Evolutionary conservation across 169 alveolate genomes (phyloP).

Genomic region (Eimeria acervulina): DNA sequence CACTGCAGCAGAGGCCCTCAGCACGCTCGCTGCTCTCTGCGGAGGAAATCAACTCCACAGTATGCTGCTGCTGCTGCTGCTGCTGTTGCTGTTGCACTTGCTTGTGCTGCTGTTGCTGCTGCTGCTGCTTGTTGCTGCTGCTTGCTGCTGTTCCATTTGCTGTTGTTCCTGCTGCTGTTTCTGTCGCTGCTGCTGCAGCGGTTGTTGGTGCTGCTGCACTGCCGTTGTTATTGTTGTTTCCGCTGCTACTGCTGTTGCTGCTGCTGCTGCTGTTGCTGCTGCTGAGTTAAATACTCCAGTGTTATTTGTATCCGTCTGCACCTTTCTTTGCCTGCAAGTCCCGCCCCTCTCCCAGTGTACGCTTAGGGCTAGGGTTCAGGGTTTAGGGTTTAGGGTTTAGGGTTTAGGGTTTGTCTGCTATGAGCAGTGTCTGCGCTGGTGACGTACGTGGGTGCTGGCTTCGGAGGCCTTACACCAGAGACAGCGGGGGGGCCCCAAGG

Average conservation of each 20-base stretch:
- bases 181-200: neutral
- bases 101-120: neutral
- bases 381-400: slow-evolving; percentile 1
- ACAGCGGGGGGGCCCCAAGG: slow-evolving; percentile 23
- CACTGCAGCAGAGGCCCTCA: slow-evolving; percentile 16
- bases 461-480: slow-evolving; percentile 37
- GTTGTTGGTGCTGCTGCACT: no score
- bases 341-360: neutral
- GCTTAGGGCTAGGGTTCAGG: neutral
- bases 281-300: neutral
- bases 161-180: neutral
- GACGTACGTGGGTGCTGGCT: slow-evolving; percentile 26
- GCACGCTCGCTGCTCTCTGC: slow-evolving; percentile 2
- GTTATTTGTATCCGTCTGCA: no score
- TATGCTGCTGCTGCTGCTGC: neutral
- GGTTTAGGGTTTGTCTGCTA: neutral
- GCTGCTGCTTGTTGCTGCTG: neutral
- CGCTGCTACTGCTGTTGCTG: neutral
- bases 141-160: neutral
- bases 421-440: slow-evolving; percentile 38
- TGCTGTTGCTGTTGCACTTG: neutral
- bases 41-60: neutral
- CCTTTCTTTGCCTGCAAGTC: neutral
- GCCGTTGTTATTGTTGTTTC: neutral
- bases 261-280: slow-evolving; percentile 2